Evolutionary conservation across 2,329 filamentous ascomycete species (phyloP), one percentile per base, ranked within the genome.

Genomic region (Colletotrichum siamense): DNA sequence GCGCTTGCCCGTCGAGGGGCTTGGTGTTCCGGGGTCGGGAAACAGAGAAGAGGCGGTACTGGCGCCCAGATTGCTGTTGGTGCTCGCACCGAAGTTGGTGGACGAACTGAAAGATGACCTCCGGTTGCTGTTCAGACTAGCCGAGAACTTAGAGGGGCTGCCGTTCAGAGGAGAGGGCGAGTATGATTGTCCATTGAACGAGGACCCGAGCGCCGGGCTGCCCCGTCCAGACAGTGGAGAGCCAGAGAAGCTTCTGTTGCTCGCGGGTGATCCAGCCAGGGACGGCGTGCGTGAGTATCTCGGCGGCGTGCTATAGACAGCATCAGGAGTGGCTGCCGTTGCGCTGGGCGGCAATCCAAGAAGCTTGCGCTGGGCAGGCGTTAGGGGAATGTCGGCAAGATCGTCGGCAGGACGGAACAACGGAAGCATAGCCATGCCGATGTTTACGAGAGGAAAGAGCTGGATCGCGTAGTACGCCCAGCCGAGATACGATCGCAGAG

Each of bases 311-410:
- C 94, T 92, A 85, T 95, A 98, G 49, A 81, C 82, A 73, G 91
- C 91, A 69, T 91, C 90, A 3, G 95, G 93, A 0, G 93, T 94
- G 0, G 94, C 91, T 4, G 91, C 87, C 3, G 87, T 85, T 4
- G 90, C 89, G 75, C 89, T 91, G 4, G 95, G 93, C 52, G 94
- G 91, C 5, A 99, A 91, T 64, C 96, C 96, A 68, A 99, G 92
- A 16, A 98, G 91, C 78, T 93, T 90, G 77, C 96, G 94, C 87
- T 99, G 97, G 15, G 93, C 92, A n/a, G 95, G 93, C 1, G 96
- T 98, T 79, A 99, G 91, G 77, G 96, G 93, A 67, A 99, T 98
- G 84, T 99, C 97, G 84, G 93, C 89, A 78, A 98, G 90, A 78
- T 96, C 91, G 84, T 99, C 97, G 79, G 89, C 89, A 59, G 90